Conservation (phyloP, 495 filamentous ascomycete species). For the Aspergillus cristatus region DNA sequence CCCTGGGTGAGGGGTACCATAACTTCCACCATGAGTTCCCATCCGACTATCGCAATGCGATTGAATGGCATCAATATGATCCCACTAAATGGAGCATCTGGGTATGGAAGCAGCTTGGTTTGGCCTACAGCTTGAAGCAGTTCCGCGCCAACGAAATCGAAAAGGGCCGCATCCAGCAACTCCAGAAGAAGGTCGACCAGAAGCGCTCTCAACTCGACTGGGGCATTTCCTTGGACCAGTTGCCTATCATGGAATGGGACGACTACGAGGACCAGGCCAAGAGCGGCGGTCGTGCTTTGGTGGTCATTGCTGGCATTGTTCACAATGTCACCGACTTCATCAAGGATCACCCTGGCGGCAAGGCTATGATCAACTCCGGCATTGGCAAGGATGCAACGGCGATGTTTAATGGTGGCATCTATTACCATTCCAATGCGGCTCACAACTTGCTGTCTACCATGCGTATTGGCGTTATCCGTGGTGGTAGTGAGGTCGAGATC, state of each 20-base stretch:
- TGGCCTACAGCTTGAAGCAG: slow-evolving; percentile 82
- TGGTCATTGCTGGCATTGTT: slow-evolving; percentile 77
- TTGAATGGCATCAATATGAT: slow-evolving; percentile 88
- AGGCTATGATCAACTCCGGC: slow-evolving; percentile 68
- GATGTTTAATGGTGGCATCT: slow-evolving; percentile 91
- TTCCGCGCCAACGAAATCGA: slow-evolving; percentile 89
- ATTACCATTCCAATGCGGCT: slow-evolving; percentile 83
- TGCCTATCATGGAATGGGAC: slow-evolving; percentile 85
- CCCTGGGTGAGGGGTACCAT: slow-evolving; percentile 88
- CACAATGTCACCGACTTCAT: slow-evolving; percentile 83
- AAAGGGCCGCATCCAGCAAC: slow-evolving; percentile 83
- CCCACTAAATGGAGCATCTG: slow-evolving; percentile 93
- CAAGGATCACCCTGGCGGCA: slow-evolving; percentile 81
- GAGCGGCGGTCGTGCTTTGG: slow-evolving; percentile 55
- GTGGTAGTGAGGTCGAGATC: slow-evolving; percentile 85
- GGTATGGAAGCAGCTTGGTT: slow-evolving; percentile 72
- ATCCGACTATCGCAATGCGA: slow-evolving; percentile 88
- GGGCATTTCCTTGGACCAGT: slow-evolving; percentile 74
- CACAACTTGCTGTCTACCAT: slow-evolving; percentile 86
- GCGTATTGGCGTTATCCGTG: slow-evolving; percentile 79
- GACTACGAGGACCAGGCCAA: slow-evolving; percentile 57
- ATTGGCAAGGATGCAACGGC: slow-evolving; percentile 89
- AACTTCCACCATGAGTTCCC: slow-evolving; percentile 98
- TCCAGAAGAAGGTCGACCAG: slow-evolving; percentile 89
- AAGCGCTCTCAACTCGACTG: slow-evolving; percentile 74